Conservation (phyloP, 2,329 filamentous ascomycete genomes). For the Talaromyces sp. region DNA sequence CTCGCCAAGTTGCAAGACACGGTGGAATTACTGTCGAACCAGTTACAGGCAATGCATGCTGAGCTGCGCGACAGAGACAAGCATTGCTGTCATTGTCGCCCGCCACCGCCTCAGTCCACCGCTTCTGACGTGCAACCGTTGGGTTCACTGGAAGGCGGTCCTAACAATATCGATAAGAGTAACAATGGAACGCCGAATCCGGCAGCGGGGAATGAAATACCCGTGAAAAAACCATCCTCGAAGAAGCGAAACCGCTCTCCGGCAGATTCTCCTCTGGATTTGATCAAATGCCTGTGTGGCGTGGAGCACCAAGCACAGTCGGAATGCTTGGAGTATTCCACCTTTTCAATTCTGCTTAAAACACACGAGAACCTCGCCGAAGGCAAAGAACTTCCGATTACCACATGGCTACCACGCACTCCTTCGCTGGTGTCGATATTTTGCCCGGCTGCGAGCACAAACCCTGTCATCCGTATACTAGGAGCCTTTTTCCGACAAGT, state of each 20-base stretch:
- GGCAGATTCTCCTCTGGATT: neutral
- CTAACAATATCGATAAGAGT: neutral
- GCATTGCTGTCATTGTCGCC: neutral
- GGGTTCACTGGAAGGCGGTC: neutral
- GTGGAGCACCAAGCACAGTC: neutral
- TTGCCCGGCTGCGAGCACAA: neutral
- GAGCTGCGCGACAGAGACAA: neutral
- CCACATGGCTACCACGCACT: neutral
- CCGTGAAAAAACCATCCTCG: neutral
- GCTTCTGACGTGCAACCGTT: neutral
- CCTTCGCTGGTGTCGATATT: neutral
- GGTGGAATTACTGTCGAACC: neutral
- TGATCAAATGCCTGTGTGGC: neutral
- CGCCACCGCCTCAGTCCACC: neutral
- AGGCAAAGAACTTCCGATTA: neutral
- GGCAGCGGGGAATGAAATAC: neutral
- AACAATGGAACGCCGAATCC: neutral
- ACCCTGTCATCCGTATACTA: neutral
- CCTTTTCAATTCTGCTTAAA: neutral
- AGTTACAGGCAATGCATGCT: neutral
- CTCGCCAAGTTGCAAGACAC: neutral
- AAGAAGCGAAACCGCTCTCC: neutral
- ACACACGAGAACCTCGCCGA: neutral
- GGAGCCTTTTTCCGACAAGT: neutral
- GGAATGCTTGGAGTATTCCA: neutral